Evolutionary conservation across 495 filamentous ascomycete species (phyloP).

Genomic region (Aspergillus coremiiformis): DNA sequence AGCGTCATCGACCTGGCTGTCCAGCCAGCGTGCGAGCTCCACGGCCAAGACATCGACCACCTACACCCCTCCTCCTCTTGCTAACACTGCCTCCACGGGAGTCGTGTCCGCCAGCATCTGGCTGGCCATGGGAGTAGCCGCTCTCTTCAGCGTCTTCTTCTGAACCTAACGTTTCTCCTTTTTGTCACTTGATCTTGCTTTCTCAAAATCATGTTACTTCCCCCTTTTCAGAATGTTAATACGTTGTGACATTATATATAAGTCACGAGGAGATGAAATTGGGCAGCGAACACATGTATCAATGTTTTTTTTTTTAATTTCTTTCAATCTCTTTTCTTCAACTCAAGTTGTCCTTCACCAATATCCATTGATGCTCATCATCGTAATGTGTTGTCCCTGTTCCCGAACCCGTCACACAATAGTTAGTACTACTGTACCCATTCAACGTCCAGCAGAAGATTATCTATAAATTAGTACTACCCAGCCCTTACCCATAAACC

Average conservation of each 20-base stretch:
- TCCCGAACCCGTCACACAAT: too few relatives aligned
- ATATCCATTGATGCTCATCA: too few relatives aligned
- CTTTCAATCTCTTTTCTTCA: background rate
- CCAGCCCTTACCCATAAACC: too few relatives aligned
- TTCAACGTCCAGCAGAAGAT: too few relatives aligned
- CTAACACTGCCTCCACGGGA: background rate
- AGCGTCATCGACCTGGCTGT: background rate
- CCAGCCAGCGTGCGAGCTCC: background rate
- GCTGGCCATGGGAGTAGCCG: constrained; percentile 2
- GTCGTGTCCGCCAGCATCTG: background rate
- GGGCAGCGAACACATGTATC: background rate
- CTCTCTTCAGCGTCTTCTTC: background rate
- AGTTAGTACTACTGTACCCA: too few relatives aligned
- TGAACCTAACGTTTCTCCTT: background rate
- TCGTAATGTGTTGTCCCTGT: too few relatives aligned
- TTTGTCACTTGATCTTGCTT: background rate
- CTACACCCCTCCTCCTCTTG: constrained; percentile 1
- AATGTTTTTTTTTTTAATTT: background rate
- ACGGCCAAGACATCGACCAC: background rate
- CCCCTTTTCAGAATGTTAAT: background rate
- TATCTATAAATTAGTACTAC: too few relatives aligned
- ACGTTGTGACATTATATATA: background rate
- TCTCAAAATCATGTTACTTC: background rate
- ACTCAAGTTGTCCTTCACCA: background rate
- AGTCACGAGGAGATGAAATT: background rate